A percentile compares a stretch with the other conserved stretches of the same genome.
Evolutionary conservation across 768 basidiomycete species (phyloP).

Genomic region (Boletus reticulatus): DNA sequence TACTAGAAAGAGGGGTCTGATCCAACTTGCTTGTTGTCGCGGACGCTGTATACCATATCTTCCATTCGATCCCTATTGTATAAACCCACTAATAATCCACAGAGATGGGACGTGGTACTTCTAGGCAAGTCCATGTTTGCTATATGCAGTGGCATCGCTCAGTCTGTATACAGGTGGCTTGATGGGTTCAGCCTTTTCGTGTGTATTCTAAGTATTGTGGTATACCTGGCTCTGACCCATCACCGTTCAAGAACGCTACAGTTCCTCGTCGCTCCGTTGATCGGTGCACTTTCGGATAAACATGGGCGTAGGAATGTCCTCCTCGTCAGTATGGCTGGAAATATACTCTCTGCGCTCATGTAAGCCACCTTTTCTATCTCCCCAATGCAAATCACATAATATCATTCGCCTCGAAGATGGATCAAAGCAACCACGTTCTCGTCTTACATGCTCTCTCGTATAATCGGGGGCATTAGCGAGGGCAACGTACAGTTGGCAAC

Average conservation of each 20-base stretch:
- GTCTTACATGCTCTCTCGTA: slow-evolving; percentile 83
- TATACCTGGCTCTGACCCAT: slow-evolving; percentile 33
- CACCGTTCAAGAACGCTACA: slow-evolving; percentile 63
- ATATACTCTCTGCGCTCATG: slow-evolving; percentile 86
- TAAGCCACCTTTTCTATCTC: slow-evolving; percentile 37
- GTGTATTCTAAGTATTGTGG: slow-evolving; percentile 38
- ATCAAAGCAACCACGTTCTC: slow-evolving; percentile 87
- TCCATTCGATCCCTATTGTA: slow-evolving; percentile 64
- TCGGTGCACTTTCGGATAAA: slow-evolving; percentile 83
- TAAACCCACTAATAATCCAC: slow-evolving; percentile 55
- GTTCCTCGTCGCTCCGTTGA: slow-evolving; percentile 78
- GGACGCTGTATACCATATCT: slow-evolving; percentile 67
- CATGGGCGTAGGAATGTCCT: slow-evolving; percentile 87
- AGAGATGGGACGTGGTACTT: slow-evolving; percentile 92
- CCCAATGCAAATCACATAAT: not conserved
- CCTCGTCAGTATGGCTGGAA: slow-evolving; percentile 87
- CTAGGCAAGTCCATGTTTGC: slow-evolving; percentile 53
- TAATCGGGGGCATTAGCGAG: slow-evolving; percentile 92
- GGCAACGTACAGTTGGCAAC: slow-evolving; percentile 97
- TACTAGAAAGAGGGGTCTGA: slow-evolving; percentile 68
- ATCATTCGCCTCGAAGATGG: slow-evolving; percentile 54
- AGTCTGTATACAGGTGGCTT: slow-evolving; percentile 59
- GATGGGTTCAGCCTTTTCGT: slow-evolving; percentile 94
- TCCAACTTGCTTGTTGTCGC: slow-evolving; percentile 68
- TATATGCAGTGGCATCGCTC: not conserved